Evolutionary conservation across 495 filamentous ascomycete species (phyloP), one percentile per base, ranked within the genome.

Genomic region (Pseudevernia furfuracea): DNA sequence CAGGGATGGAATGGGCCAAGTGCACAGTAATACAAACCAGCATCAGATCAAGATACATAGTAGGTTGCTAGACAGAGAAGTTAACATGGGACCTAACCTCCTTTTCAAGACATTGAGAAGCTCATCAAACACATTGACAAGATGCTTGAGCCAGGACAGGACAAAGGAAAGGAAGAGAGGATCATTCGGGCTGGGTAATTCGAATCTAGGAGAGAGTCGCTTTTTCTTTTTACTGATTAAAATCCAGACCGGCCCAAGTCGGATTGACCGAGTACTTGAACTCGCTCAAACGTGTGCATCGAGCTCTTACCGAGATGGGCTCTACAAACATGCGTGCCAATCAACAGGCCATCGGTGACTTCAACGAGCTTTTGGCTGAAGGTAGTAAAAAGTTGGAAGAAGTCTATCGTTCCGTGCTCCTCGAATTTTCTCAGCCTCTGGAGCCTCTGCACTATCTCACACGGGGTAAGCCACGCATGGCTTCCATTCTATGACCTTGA

Each of bases 401-500:
- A 46, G 77, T 90, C 58, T 91, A 96, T 73, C 84, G 90, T 63
- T 83, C 87, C 64, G 78, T 88, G 60, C 75, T 97, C 43, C 81
- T 82, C 36, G 86, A 95, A 68, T 85, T 90, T 25, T 82, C 86
- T 11, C 80, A 82, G 59, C 81, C 88, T 3, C 83, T 97, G 38
- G 94, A 99, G 68, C 92, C 95, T 10, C 76, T 97, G 49, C 89
- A 96, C 70, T 97, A 89, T 71, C 85, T 97, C 69, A 96, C 89
- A n/a, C 97, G 96, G 73, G 82, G 89, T 81, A 82, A 77, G 68
- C 75, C 75, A 2, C 79, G 79, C 64, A 78, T 78, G 39, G 43
- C 63, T 74, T 38, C 21, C 21, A 15, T 30, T 53, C 15, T 23
- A n/a, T 17, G 19, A 8, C 30, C 38, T 64, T 10, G 36, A 10